Base-by-base conservation (phyloP, 139 green algal genomes). In the Chlorella sp. region DNA sequence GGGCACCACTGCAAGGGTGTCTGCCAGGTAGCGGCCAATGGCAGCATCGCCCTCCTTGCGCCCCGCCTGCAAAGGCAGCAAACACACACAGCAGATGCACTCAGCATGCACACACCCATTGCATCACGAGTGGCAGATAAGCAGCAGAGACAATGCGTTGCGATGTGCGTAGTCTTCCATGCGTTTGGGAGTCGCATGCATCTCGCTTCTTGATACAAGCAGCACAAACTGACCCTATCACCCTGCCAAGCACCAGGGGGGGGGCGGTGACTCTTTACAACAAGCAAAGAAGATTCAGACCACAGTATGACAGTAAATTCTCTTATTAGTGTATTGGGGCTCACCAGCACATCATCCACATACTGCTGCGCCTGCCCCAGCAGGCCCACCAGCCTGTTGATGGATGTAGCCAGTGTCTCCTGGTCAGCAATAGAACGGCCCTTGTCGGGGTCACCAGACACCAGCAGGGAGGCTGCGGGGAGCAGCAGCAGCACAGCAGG, bases 11-110 rank as follows among this genome's bases (percentile, higher is more conserved):
- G 93, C 84, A 60, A 98, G 75, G 0, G 92, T 91, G 76, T 97
- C 92, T 31, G 93, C 91, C 31, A 98, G 77, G 70, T 92, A 90
- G 33, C 93, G 78, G 2, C 94, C 94, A 27, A 98, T 80, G 5
- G 76, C 73, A 3, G 87, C 77, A 73, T 95, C 89, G 14, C 82
- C 85, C 36, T 74, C 72, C 17, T 49, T 49, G 70, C 76, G 86
- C 20, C 91, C 89, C 31, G 71, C 82, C 85, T 96, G 82, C 76
- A 81, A 3, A 55, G 42, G 42, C 10, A 17, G 42, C 42, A 55
- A n/a, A n/a, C n/a, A n/a, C n/a, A n/a, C n/a, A n/a, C n/a, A n/a
- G n/a, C n/a, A n/a, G n/a, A n/a, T n/a, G n/a, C n/a, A 17, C 17
- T 20, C 24, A 31, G 60, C 60, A 27, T 66, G 60, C 60, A 20